phyloP scores from a whole-genome alignment of 352 stramenopile genomes.

The Globisporangium orthogonon region DNA sequence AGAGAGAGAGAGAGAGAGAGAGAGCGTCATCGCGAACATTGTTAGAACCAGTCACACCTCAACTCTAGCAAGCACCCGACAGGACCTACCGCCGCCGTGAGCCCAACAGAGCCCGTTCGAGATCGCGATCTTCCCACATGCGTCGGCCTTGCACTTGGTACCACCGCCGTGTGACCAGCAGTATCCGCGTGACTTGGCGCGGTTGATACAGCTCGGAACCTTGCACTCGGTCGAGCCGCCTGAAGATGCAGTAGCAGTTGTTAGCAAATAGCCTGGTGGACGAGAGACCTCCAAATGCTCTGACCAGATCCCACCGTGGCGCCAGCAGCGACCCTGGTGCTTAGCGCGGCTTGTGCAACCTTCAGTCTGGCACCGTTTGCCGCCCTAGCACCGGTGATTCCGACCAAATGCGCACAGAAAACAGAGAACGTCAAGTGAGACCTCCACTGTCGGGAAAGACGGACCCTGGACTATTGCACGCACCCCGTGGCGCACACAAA shows the following conservation, averaged over 20 bases:
- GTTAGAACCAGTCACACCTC: background rate
- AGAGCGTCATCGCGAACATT: background rate
- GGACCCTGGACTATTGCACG: slow-evolving; percentile 3
- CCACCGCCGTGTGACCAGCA: slow-evolving; percentile 84
- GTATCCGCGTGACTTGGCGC: slow-evolving; percentile 79
- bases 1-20: background rate
- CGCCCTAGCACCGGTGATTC: slow-evolving; percentile 1
- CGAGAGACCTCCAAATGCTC: background rate
- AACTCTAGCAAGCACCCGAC: background rate
- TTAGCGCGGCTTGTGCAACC: slow-evolving; percentile 66
- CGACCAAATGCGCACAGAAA: no score
- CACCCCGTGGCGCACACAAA: slow-evolving; percentile 69
- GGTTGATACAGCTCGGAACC: slow-evolving; percentile 59
- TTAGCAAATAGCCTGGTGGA: background rate
- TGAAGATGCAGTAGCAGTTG: background rate
- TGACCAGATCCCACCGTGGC: slow-evolving; percentile 30
- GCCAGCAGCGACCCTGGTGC: slow-evolving; percentile 67
- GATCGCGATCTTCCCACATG: slow-evolving; percentile 76
- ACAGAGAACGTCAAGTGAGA: background rate
- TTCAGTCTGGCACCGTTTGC: slow-evolving; percentile 14
- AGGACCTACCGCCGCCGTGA: slow-evolving; percentile 41
- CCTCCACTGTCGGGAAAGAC: background rate
- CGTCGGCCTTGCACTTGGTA: slow-evolving; percentile 67
- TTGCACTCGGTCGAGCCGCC: slow-evolving; percentile 72
- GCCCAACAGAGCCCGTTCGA: slow-evolving; percentile 74